Evolutionary conservation across 2,329 filamentous ascomycete species (phyloP), one percentile per base, ranked within the genome.

Genomic region (Biscogniauxia mediterranea): DNA sequence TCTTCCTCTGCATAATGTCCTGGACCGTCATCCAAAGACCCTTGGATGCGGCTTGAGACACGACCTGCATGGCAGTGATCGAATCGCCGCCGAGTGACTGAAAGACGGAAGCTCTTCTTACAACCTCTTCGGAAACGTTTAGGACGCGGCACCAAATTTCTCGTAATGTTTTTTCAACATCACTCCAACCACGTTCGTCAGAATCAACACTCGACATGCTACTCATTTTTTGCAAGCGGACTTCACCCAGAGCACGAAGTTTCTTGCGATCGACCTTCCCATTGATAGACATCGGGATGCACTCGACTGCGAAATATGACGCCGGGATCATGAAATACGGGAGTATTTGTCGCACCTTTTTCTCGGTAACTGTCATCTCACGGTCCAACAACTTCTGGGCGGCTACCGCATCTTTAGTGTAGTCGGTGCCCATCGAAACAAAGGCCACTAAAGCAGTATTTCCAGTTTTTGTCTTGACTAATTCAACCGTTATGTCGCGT

Each of bases 31-130:
- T 23, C 6, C 21, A 17, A 13, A 63, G 19, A 19, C 54, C 28
- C 46, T 54, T 21, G n/a, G 49, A 28, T 8, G 32, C n/a, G 9
- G 53, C 54, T 5, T 46, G 58, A 19, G 62, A 57, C 4, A 61
- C 59, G 1, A 61, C 62, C 19, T 64, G 62, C 52, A 64, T 64
- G 3, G 55, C 55, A 11, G 54, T 57, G 17, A 64, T 64, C 1
- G 62, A 64, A 26, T 64, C 62, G 6, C 62, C 62, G 0, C 62
- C 62, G 2, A 64, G 51, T 5, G 54, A 54, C 17, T 26, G 20
- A 38, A 64, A 64, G 19, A 20, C 46, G 13, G 28, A 17, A 25
- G 54, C 54, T 6, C 51, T 28, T n/a, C 46, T 19, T 17, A 63
- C 58, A 15, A 21, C 20, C 3, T 52, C 54, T 5, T 21, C 20